These are phyloP conservation scores for Cerioporus squamosus DNA, from an alignment of 1,284 basidiomycete genomes.

Conservation along the genomic window DNA sequence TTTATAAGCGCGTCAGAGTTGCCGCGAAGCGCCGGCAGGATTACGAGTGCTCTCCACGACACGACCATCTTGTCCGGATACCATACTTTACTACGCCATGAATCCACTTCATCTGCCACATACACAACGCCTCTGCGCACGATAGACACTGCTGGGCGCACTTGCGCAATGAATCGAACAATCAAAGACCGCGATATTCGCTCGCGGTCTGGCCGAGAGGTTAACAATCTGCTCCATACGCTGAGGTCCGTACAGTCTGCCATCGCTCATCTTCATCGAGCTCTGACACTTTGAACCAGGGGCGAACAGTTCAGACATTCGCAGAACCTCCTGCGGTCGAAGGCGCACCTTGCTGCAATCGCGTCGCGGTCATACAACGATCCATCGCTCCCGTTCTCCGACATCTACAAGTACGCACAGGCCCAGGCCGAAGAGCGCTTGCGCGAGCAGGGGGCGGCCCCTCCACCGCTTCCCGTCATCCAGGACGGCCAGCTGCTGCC, in stretches of 20 bases:
- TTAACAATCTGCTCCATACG: constrained; percentile 30
- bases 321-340: constrained; percentile 54
- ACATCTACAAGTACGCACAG: constrained; percentile 31
- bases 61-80: neutral
- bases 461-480: constrained; percentile 22
- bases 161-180: neutral
- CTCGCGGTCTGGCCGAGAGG: constrained; percentile 14
- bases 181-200: constrained; percentile 2
- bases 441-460: constrained; percentile 6
- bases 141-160: neutral
- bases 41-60: neutral
- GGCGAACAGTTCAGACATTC: constrained; percentile 71
- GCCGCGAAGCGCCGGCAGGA: neutral
- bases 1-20: neutral
- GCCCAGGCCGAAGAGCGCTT: neutral
- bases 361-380: constrained; percentile 26
- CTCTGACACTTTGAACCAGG: constrained; percentile 35
- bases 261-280: too few species aligned
- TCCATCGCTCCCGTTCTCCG: constrained; percentile 36
- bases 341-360: constrained; percentile 36
- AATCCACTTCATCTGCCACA: neutral
- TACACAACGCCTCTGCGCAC: neutral
- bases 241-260: constrained; percentile 27
- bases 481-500: constrained; percentile 29
- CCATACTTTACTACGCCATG: constrained; percentile 1